Conservation (phyloP, 768 basidiomycete species). For the Tricholoma sp. region DNA sequence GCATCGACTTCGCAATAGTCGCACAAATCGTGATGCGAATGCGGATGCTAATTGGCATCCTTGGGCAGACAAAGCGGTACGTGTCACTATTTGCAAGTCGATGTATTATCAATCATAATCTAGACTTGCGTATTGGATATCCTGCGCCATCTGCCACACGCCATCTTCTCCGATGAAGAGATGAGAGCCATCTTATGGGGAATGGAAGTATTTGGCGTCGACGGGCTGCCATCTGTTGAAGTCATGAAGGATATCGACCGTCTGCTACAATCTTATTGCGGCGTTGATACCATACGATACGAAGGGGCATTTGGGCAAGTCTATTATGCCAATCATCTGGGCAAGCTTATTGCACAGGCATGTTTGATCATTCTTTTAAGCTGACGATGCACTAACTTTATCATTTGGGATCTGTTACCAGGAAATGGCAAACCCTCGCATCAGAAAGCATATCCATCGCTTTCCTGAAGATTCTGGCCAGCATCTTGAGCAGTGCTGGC, state of each 20-base stretch:
- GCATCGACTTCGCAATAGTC: too few species aligned
- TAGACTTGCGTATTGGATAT: constrained; percentile 7
- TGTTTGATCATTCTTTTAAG: not conserved
- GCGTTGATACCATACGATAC: not conserved
- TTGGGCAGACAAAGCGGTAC: too few species aligned
- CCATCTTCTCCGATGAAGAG: constrained; percentile 5
- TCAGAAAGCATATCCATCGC: too few species aligned
- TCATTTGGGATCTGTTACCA: too few species aligned
- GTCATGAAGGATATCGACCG: not conserved
- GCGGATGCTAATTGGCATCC: too few species aligned
- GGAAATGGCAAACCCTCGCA: too few species aligned
- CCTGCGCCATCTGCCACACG: constrained; percentile 5
- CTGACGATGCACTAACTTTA: too few species aligned
- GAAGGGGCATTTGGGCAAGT: not conserved
- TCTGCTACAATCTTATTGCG: not conserved
- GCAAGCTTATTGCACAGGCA: not conserved
- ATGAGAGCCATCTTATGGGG: constrained; percentile 3
- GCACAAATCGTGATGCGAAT: too few species aligned
- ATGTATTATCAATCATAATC: too few species aligned
- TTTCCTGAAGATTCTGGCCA: too few species aligned
- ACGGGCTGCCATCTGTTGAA: not conserved
- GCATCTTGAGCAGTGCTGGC: too few species aligned
- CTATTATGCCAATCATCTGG: not conserved
- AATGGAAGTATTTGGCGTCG: not conserved
- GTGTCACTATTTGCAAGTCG: too few species aligned